Evolutionary conservation across 2,329 filamentous ascomycete genomes (phyloP).

Genomic region (Drechmeria coniospora): DNA sequence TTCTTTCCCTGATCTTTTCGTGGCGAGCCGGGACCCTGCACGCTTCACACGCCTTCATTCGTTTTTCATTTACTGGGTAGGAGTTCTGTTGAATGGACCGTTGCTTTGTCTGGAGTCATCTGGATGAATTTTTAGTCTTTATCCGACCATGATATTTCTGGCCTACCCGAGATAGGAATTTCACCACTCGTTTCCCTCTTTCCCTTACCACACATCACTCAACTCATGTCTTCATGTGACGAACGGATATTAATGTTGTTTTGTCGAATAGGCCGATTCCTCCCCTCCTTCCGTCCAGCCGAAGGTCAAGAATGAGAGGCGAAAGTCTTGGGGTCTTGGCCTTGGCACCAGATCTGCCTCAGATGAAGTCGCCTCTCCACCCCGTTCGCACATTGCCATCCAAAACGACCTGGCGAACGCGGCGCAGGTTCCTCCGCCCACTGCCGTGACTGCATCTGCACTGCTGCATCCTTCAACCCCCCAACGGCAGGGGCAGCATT

Average conservation of each 20-base stretch:
- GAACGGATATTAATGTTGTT: conserved; percentile 19
- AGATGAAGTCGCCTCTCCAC: conserved; percentile 9
- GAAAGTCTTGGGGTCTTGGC: conserved; percentile 28
- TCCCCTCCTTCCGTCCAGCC: conserved; percentile 18
- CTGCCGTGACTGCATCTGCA: too few relatives aligned
- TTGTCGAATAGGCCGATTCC: conserved; percentile 19
- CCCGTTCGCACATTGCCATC: conserved; percentile 9
- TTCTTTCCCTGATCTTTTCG: conserved; percentile 14
- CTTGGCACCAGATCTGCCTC: conserved; percentile 17
- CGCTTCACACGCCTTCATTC: too few relatives aligned
- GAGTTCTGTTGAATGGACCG: conserved; percentile 13
- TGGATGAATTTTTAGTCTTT: neutral
- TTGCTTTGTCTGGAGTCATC: neutral
- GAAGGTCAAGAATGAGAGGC: conserved; percentile 22
- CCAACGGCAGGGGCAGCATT: too few relatives aligned
- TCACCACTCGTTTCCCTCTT: conserved; percentile 16
- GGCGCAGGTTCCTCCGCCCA: too few relatives aligned
- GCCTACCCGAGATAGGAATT: conserved; percentile 25
- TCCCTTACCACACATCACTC: conserved; percentile 1
- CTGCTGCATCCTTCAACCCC: too few relatives aligned
- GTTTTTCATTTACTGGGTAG: conserved; percentile 7
- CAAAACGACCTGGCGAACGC: too few relatives aligned
- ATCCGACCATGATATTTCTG: conserved; percentile 1
- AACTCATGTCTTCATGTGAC: conserved; percentile 12
- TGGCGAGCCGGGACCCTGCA: neutral